phyloP scores from a whole-genome alignment of 768 basidiomycete genomes.

The Leccinum sublutescens region DNA sequence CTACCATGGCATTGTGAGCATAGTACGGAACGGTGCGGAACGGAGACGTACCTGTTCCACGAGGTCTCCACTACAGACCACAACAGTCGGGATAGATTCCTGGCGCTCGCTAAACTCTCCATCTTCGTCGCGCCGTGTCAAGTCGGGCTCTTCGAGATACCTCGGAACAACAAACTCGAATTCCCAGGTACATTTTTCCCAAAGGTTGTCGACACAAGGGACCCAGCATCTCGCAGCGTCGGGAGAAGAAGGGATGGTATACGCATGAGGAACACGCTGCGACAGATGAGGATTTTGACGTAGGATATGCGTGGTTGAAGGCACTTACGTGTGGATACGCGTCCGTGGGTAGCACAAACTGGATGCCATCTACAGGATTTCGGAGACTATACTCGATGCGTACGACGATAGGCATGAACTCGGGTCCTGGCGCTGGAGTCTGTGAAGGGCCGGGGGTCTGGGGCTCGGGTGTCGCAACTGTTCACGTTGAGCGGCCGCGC shows the following conservation, averaged over 20 bases:
- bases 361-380: constrained; percentile 80
- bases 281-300: constrained; percentile 16
- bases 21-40: constrained; percentile 6
- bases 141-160: constrained; percentile 60
- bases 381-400: constrained; percentile 79
- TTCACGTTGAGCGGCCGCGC: constrained; percentile 8
- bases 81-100: constrained; percentile 74
- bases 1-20: constrained; percentile 38
- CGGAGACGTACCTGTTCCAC: constrained; percentile 74
- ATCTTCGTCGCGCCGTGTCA: constrained; percentile 35
- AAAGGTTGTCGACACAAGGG: constrained; percentile 92
- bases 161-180: constrained; percentile 93
- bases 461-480: constrained; percentile 82
- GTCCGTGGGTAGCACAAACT: constrained; percentile 80
- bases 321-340: constrained; percentile 78
- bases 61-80: constrained; percentile 92
- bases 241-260: constrained; percentile 81
- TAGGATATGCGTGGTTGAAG: constrained; percentile 4
- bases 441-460: constrained; percentile 56
- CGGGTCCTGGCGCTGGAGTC: constrained; percentile 43
- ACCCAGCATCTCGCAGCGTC: constrained; percentile 98
- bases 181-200: constrained; percentile 99
- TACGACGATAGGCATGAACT: constrained; percentile 74
- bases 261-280: constrained; percentile 91
- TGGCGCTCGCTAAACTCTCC: constrained; percentile 47